A percentile compares a stretch with the other conserved stretches of the same genome.
Evolutionary conservation across 2,329 filamentous ascomycete genomes (phyloP).

Genomic region (Diaporthe velutina): DNA sequence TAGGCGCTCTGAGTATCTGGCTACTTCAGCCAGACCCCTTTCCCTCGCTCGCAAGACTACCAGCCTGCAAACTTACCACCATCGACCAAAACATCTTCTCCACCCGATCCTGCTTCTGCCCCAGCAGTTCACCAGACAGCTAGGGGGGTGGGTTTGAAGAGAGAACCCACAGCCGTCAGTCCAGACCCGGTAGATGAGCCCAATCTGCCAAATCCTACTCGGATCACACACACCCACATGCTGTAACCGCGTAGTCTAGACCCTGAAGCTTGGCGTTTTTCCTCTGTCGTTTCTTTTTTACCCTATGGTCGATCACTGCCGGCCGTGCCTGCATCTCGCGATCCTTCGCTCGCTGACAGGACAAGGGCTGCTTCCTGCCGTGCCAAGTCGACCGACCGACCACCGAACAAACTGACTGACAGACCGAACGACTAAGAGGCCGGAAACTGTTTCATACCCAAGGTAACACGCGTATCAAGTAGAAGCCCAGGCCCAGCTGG

Average conservation of each 20-base stretch:
- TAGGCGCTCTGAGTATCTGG: neutral
- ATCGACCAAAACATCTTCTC: neutral
- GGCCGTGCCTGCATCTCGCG: constrained; percentile 3
- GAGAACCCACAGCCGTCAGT: neutral
- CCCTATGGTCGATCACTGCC: constrained; percentile 16
- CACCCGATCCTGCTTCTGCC: constrained; percentile 5
- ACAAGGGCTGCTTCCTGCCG: neutral
- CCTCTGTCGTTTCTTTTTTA: neutral
- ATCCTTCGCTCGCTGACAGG: neutral
- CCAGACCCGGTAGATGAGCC: constrained; percentile 14
- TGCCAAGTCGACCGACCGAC: neutral
- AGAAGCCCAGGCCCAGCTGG: neutral
- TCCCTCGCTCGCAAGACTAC: no score
- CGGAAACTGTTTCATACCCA: neutral
- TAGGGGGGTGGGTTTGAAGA: neutral
- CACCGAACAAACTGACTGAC: neutral
- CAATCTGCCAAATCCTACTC: neutral
- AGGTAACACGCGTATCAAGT: neutral
- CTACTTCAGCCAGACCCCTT: neutral
- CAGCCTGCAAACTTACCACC: no score
- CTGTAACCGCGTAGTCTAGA: neutral
- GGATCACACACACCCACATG: no score
- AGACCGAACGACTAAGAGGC: neutral
- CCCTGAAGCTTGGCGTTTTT: constrained; percentile 12
- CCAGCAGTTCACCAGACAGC: neutral